phyloP scores from a whole-genome alignment of 139 green algal species.

The Picochlorum sp. region DNA sequence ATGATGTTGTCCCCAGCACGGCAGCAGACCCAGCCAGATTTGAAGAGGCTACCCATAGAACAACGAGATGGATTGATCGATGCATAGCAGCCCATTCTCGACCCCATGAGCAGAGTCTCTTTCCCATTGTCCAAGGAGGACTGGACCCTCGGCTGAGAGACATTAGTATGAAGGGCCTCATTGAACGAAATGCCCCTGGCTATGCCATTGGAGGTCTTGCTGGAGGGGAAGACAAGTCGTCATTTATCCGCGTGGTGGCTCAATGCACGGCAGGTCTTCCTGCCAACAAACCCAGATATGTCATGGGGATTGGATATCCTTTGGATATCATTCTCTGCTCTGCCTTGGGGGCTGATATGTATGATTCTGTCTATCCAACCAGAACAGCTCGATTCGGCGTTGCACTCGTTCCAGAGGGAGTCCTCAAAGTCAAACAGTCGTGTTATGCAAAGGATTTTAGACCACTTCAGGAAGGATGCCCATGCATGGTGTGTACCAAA shows the following conservation, averaged over 20 bases:
- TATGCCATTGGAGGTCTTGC: constrained; percentile 93
- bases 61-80: constrained; percentile 88
- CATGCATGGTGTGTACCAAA: constrained; percentile 64
- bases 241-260: constrained; percentile 73
- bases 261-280: constrained; percentile 67
- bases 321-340: constrained; percentile 92
- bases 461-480: constrained; percentile 64
- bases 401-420: constrained; percentile 69
- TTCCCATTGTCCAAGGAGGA: constrained; percentile 74
- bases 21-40: constrained; percentile 54
- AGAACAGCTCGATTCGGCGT: constrained; percentile 92
- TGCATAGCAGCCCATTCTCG: constrained; percentile 83
- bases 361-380: constrained; percentile 92
- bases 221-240: constrained; percentile 87
- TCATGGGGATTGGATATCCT: constrained; percentile 90
- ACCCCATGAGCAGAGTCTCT: constrained; percentile 80
- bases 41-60: constrained; percentile 85
- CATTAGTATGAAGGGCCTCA: constrained; percentile 59
- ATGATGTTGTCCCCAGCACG: constrained; percentile 83
- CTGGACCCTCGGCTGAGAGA: constrained; percentile 60
- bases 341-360: constrained; percentile 92
- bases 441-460: constrained; percentile 50
- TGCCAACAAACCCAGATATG: constrained; percentile 84
- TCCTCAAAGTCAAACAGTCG: constrained; percentile 73
- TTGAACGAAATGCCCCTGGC: constrained; percentile 62